Base-by-base conservation (phyloP, 2,329 filamentous ascomycete genomes). In the Metarhizium rileyi region DNA sequence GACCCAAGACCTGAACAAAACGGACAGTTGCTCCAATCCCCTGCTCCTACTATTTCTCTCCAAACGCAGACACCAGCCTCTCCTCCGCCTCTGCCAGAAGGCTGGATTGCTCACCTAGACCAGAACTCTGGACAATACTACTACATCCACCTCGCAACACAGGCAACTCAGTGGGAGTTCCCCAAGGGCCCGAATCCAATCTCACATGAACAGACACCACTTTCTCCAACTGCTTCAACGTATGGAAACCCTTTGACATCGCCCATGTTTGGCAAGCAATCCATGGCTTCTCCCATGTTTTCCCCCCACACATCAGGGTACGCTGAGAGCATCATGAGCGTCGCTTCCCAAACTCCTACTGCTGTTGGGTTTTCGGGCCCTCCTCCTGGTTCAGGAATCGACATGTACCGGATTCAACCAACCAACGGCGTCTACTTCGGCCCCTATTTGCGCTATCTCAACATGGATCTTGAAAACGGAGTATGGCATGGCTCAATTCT, bases 371-470 rank as follows among this genome's bases (percentile, higher is more conserved):
- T 96, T 61, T 84, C 84, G 3, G 90, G 90, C 0, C 90, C 90
- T n/a, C 89, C 89, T 9, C 88, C 90, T 7, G 83, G 80, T 58
- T 87, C 88, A 47, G 93, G 93, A 14, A 86, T 97, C 5, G 91
- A 96, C 55, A 82, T 95, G 74, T 98, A 95, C 73, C 93, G 93
- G 64, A 83, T 96, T 38, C 82, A 85, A 50, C 90, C 93, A 1
- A 95, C 90, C 0, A 98, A 98, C 58, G 90, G 90, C 4, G 93
- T 98, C 2, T 98, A 98, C 69, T 98, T 98, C 68, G 93, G 93
- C 0, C 93, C 93, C 0, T 97, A 97, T 63, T 73, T 98, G 44
- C 80, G 93, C 59, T 98, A 98, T 63, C 87, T 87, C 27, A 98
- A 98, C 61, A 97, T 98, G 90, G 89, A 98, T 57, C 68, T 97